Conservation (phyloP, 1,284 basidiomycete species). For the Fomitopsis schrenkii region DNA sequence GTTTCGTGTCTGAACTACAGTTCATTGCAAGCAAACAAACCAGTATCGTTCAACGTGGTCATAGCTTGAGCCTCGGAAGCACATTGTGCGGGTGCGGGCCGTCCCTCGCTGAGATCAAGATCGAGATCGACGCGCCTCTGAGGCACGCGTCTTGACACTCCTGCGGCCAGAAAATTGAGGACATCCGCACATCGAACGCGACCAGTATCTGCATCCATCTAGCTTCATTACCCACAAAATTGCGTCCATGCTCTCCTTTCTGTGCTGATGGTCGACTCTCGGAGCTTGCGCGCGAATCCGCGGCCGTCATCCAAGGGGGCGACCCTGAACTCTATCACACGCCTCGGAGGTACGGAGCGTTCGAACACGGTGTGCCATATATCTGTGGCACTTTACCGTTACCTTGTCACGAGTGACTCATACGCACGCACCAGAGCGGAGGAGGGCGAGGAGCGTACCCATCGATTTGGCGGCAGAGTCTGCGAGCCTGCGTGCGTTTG, state of each 20-base stretch:
- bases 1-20: too few relatives aligned
- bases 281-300: conserved; percentile 13
- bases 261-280: conserved; percentile 11
- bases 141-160: background rate
- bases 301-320: conserved; percentile 8
- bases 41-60: too few relatives aligned
- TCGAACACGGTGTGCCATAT: background rate
- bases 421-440: background rate
- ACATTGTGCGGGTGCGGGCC: too few relatives aligned
- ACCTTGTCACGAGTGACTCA: background rate
- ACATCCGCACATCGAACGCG: background rate
- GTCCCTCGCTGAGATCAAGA: background rate
- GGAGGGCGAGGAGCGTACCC: conserved; percentile 19
- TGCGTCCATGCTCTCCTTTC: background rate
- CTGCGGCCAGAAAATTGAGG: background rate
- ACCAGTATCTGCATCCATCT: background rate
- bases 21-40: too few relatives aligned
- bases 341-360: background rate
- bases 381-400: background rate
- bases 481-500: conserved; percentile 13
- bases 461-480: conserved; percentile 7
- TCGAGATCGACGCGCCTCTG: background rate
- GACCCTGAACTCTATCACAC: background rate
- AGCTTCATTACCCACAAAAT: too few relatives aligned
- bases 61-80: too few relatives aligned